Evolutionary conservation across 306 rosid species (phyloP), one percentile per base, ranked within the genome.

Genomic region (Gynostemma pentaphyllum): DNA sequence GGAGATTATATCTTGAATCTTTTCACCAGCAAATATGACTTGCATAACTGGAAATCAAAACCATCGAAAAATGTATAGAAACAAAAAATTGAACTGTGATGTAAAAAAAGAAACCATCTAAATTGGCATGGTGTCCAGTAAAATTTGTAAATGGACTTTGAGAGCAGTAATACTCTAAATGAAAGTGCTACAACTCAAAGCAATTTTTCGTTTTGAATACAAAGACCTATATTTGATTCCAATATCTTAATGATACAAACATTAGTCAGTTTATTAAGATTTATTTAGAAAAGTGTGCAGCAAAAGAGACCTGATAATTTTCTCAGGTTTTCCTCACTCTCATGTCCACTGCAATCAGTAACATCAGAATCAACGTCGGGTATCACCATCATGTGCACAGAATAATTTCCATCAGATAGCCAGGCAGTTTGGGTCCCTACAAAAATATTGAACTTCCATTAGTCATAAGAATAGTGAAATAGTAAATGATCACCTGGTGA

Each of bases 361-460:
- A 67, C 80, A 51, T 64, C 74, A 49, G 71, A 72, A 52, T 80
- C 94, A 69, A 77, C 22, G 67, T 85, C 89, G 53, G 76, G 66
- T 60, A 79, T 71, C 22, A 68, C 72, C 72, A 87, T 66, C 83
- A 81, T 37, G 42, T 87, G 84, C 74, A 81, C 83, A 60, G 96
- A 78, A 72, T 78, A 77, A 52, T 47, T 51, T 71, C 96, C 94
- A 78, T 87, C 96, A 66, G 97, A 85, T 68, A 83, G 76, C 97
- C 97, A 90, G 57, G 81, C 75, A 73, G 84, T 80, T 73, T 80
- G 97, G 36, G 85, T 73, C 70, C 73, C 97, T 90, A 82, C 76
- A 76, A 78, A 71, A n/a, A 8, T 41, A 24, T 2, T 8, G 41
- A 22, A 26, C 22, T 30, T 39, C 67, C 28, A 26, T 41, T 41